Base-by-base conservation (phyloP, 2,329 filamentous ascomycete species). In the Gnomoniopsis sp. region DNA sequence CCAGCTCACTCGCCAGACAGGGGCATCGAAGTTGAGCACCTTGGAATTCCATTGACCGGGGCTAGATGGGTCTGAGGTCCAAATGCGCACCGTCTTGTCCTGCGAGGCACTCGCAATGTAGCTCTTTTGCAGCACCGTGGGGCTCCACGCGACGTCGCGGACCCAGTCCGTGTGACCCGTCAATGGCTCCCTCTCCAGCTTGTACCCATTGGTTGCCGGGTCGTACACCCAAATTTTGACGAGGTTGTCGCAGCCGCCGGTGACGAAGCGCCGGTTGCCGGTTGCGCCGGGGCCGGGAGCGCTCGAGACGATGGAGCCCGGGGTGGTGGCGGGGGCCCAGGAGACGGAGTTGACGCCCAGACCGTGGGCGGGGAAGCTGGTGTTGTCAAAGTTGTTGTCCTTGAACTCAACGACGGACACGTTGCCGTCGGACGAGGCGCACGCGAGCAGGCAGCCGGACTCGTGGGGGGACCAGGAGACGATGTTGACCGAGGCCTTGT, bases 391-490 rank as follows among this genome's bases (percentile, higher is more conserved):
- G 74, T 85, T 88, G 75, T 96, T 96, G 76, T 98, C 93, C 75
- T 93, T 93, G 81, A 99, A 98, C 74, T 97, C 95, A 70, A 99
- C 86, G 3, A 98, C 92, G 66, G 87, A 91, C 68, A 98, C 92
- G 72, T 90, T 89, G 70, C 95, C 95, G 72, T 99, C 95, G 17
- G 90, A 96, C 11, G 90, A 96, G 51, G 95, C 95, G 74, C 92
- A 96, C 57, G 95, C 95, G 55, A 99, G 88, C 54, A 98, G 84
- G 74, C 95, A 98, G 68, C 95, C 95, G 14, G 89, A 89, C 76
- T 98, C 95, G 70, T 97, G 93, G 0, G 95, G 95, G n/a, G 93
- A 90, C 95, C 95, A 99, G 36, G 93, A 88, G 52, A 99, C 91
- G 69, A 96, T 90, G 79, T 99, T 99, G 69, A 99, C 95, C 53